Percentiles rank a stretch among this genome's conserved stretches.
These are phyloP conservation scores for Sporothrix brunneoviolacea DNA, from an alignment of 2,329 filamentous ascomycete genomes.

Conservation along the genomic window DNA sequence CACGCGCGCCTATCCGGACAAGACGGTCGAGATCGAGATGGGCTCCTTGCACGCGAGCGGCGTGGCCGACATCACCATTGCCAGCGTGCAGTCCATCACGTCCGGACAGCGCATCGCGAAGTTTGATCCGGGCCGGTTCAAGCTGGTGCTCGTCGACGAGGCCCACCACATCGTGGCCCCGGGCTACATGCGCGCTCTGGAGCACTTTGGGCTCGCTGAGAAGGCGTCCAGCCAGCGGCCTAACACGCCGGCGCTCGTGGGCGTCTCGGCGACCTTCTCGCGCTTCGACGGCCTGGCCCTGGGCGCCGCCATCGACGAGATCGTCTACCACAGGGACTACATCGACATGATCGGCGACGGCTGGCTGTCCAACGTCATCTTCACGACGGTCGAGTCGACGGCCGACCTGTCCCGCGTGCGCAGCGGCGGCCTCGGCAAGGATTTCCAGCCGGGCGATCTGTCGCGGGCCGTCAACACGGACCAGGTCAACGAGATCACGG, in stretches of 20 bases:
- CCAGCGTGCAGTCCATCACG: slow-evolving; percentile 78
- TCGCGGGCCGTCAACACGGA: slow-evolving; percentile 77
- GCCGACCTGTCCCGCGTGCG: slow-evolving; percentile 69
- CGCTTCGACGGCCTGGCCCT: slow-evolving; percentile 78
- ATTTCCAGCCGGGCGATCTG: slow-evolving; percentile 74
- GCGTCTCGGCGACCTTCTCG: slow-evolving; percentile 71
- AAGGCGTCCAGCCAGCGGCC: slow-evolving; percentile 34
- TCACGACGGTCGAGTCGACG: slow-evolving; percentile 82
- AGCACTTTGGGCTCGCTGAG: slow-evolving; percentile 64
- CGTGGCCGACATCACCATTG: slow-evolving; percentile 83
- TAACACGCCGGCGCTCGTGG: slow-evolving; percentile 63
- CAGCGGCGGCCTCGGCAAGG: slow-evolving; percentile 58
- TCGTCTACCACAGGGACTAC: slow-evolving; percentile 83
- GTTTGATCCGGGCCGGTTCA: slow-evolving; percentile 73
- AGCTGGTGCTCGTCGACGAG: slow-evolving; percentile 89
- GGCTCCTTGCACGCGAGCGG: slow-evolving; percentile 69
- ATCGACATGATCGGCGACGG: slow-evolving; percentile 71
- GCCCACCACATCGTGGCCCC: slow-evolving; percentile 91
- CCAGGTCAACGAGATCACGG: slow-evolving; percentile 73
- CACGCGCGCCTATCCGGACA: slow-evolving; percentile 68
- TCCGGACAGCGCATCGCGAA: slow-evolving; percentile 67
- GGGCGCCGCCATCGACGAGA: slow-evolving; percentile 83
- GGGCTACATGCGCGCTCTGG: slow-evolving; percentile 66
- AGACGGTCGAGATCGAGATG: slow-evolving; percentile 88
- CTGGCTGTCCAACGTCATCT: slow-evolving; percentile 86